A percentile compares a stretch with the other conserved stretches of the same genome.
Evolutionary conservation across 2,329 filamentous ascomycete species (phyloP).

Genomic region (Pseudogymnoascus sp.): DNA sequence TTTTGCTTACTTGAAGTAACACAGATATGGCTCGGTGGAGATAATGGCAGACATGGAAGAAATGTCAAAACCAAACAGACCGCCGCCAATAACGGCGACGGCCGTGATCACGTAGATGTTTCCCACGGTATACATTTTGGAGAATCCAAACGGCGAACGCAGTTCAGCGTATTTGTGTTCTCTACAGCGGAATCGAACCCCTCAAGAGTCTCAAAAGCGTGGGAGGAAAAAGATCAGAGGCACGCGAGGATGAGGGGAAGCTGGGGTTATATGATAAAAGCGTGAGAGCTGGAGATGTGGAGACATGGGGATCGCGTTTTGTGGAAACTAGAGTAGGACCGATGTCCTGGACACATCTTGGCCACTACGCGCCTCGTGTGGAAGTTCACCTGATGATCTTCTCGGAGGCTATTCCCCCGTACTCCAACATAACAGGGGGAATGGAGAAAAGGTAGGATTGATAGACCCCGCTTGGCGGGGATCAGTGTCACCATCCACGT

Average conservation of each 20-base stretch:
- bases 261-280: constrained; percentile 4
- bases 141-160: neutral
- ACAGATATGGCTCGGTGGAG: constrained; percentile 41
- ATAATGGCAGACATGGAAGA: constrained; percentile 51
- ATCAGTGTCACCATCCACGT: neutral
- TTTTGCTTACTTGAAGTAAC: constrained; percentile 39
- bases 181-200: neutral
- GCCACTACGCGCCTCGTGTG: neutral
- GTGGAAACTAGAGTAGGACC: constrained; percentile 1
- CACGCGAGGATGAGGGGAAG: neutral
- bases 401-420: constrained; percentile 4
- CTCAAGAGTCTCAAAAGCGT: neutral
- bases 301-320: neutral
- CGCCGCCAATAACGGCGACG: constrained; percentile 26
- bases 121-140: constrained; percentile 19
- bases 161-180: neutral
- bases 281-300: neutral
- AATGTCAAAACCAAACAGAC: constrained; percentile 40
- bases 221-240: neutral
- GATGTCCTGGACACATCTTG: neutral
- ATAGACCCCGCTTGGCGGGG: neutral
- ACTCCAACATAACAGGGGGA: neutral
- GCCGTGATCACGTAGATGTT: constrained; percentile 27
- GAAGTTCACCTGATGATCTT: constrained; percentile 2
- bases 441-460: neutral